Base-by-base conservation (phyloP, 441 rosid genomes). In the Biscutella auriculata region DNA sequence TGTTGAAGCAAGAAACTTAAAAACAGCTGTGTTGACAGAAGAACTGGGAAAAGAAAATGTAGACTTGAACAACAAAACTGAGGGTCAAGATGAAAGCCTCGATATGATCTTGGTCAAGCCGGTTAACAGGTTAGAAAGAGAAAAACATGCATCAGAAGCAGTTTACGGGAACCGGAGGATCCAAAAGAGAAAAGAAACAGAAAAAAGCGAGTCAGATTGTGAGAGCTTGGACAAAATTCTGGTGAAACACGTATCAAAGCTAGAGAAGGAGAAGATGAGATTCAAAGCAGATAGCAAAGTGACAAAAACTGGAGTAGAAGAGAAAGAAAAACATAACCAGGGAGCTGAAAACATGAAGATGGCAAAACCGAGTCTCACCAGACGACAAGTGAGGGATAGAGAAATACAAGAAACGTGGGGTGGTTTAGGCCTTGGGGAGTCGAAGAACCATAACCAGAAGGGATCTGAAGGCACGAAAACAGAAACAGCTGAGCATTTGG, bases 381-480 rank as follows among this genome's bases (percentile, higher is more conserved):
- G 87, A 26, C 75, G 63, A 73, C 78, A 81, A 71, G 76, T 76
- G 42, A 77, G 85, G 67, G 94, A 84, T 25, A 84, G 60, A 74
- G 98, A 93, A 73, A 55, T 87, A 73, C 82, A 72, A 68, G 95
- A 85, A 73, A 76, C 87, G 12, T 92, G 97, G 97, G 95, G 89
- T 63, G 95, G 95, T 46, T 63, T 92, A 42, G 78, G 92, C 45
- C 81, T 92, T 52, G 94, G 88, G 19, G 73, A 79, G 50, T 59
- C 71, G 5, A 62, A 73, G 46, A 72, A 57, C 48, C 74, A 73
- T 43, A 82, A 70, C 56, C 68, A 66, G 57, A 61, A 80, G 27
- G 75, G 65, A 61, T 62, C 77, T 2, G 85, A 78, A 37, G 77
- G 61, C 67, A 78, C 79, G 62, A 82, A 85, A 54, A 28, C 53